Base-by-base conservation (phyloP, 163 green algal genomes). In the Scenedesmus sp. region DNA sequence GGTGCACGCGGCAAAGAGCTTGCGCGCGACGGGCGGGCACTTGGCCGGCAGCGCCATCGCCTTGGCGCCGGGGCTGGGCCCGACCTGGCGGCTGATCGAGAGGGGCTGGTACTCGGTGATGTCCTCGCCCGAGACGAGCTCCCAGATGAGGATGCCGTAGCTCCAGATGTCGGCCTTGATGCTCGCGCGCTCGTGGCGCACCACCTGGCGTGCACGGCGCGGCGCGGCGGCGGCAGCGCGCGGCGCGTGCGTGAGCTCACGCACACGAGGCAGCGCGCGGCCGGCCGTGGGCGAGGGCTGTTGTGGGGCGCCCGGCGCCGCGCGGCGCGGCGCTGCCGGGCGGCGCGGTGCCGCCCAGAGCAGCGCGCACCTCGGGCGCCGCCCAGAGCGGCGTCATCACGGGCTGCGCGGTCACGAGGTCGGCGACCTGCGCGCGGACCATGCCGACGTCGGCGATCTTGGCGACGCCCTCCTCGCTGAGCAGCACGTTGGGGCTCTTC, bases 361-460 rank as follows among this genome's bases (percentile, higher is more conserved):
- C n/a, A n/a, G n/a, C n/a, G n/a, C 74, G 66, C 44, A 90, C 87
- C 89, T 93, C 91, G 31, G 91, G 91, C 1, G 91, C 89, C 0
- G 88, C 86, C 89, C 89, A 94, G 14, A 93, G 78, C 42, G 89
- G 89, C 4, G 91, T 95, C 89, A 93, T 92, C 20, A 92, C 75
- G 31, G 87, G 87, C 77, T 95, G 87, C 9, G 89, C 88, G 13
- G 84, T 92, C 31, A 92, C 80, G 45, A 92, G 84, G 7, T 90
- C 87, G 4, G 79, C 75, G 33, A 87, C 78, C 65, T 93, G 89
- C 13, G 79, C 63, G 33, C 87, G 71, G 48, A 90, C 85, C 89
- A 94, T 94, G 60, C 87, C 89, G 36, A 94, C 89, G 31, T 94
- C 89, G 15, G 85, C 89, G 60, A 94, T 92, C 82, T 94, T 94